A percentile compares a stretch with the other conserved stretches of the same genome.
These are phyloP conservation scores for Butyriboletus appendiculatus DNA, from an alignment of 1,284 basidiomycete species.

Conservation along the genomic window DNA sequence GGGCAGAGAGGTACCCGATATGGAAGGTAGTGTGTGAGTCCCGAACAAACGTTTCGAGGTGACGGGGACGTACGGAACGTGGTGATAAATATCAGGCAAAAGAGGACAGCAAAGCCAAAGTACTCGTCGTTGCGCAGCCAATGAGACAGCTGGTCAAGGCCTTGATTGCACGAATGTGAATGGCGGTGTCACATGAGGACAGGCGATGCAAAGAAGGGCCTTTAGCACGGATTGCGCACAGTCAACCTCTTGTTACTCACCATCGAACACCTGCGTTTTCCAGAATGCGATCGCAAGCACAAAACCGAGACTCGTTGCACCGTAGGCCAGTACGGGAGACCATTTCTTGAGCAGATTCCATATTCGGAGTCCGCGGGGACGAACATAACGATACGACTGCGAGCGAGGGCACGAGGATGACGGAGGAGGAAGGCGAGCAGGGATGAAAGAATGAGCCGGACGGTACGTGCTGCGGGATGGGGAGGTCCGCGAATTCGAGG, in stretches of 20 bases:
- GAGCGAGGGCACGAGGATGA: constrained; percentile 28
- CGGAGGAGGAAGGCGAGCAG: constrained; percentile 17
- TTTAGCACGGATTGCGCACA: constrained; percentile 3
- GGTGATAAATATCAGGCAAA: constrained; percentile 77
- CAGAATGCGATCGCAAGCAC: constrained; percentile 72
- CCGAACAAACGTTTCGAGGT: not conserved
- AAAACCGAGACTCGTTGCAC: constrained; percentile 66
- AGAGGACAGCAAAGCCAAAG: constrained; percentile 71
- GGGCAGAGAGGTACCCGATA: constrained; percentile 17
- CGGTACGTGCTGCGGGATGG: constrained; percentile 14
- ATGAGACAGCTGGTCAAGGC: constrained; percentile 69
- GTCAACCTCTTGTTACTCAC: constrained; percentile 42
- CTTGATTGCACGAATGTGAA: constrained; percentile 37
- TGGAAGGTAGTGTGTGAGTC: constrained; percentile 4
- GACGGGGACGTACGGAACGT: constrained; percentile 69
- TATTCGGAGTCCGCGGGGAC: constrained; percentile 54
- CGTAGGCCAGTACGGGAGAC: constrained; percentile 72
- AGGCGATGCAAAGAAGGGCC: not conserved
- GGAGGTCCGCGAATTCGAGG: constrained; percentile 11
- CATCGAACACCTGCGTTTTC: constrained; percentile 69
- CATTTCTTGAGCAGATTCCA: constrained; percentile 62
- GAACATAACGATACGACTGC: constrained; percentile 41
- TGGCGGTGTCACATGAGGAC: not conserved
- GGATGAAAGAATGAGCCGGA: constrained; percentile 23
- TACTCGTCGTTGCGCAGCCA: constrained; percentile 69